Evolutionary conservation across 495 filamentous ascomycete species (phyloP), one percentile per base, ranked within the genome.

Genomic region (Durotheca rogersii): DNA sequence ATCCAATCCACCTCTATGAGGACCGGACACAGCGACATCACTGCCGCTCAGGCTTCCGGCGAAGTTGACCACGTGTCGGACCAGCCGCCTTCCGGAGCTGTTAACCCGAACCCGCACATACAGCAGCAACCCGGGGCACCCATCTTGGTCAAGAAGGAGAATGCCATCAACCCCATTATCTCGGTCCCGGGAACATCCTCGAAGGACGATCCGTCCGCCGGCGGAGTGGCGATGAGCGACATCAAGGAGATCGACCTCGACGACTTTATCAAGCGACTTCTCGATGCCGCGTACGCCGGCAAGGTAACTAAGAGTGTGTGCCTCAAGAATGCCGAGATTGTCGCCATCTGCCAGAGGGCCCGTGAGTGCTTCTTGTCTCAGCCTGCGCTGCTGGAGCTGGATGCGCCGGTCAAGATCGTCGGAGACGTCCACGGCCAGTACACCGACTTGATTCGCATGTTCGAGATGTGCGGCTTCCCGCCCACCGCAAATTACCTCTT

Each of bases 401-500:
- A 89, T 43, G 86, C 94, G n/a, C 94, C 93, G 2, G 94, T 99
- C 56, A 99, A 99, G 73, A 95, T 99, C 55, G 93, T 99, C 10
- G 93, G 93, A 7, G 93, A 99, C 70, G 88, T 99, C 7, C 93
- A 99, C 67, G 93, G 93, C 39, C 93, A 99, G 69, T 99, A 96
- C 64, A 95, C 92, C 12, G 93, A 99, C 70, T 74, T 99, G 19
- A 95, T 99, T 57, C 80, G 93, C 25, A 86, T 99, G 80, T 99
- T 99, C 56, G 93, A 99, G 72, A 97, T 97, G 94, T 96, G 93
- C 60, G 93, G 93, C 2, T 99, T 96, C 65, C 93, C 93, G 7
- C 93, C 93, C 5, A 83, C 81, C 34, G 82, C 90, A 5, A 99
- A 99, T 73, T 99, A 88, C 63, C 78, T 99, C 29, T 99, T 99